Percentiles rank a stretch among this genome's conserved stretches.
Conservation (phyloP, 2,329 filamentous ascomycete genomes). For the Microdochium paspali region DNA sequence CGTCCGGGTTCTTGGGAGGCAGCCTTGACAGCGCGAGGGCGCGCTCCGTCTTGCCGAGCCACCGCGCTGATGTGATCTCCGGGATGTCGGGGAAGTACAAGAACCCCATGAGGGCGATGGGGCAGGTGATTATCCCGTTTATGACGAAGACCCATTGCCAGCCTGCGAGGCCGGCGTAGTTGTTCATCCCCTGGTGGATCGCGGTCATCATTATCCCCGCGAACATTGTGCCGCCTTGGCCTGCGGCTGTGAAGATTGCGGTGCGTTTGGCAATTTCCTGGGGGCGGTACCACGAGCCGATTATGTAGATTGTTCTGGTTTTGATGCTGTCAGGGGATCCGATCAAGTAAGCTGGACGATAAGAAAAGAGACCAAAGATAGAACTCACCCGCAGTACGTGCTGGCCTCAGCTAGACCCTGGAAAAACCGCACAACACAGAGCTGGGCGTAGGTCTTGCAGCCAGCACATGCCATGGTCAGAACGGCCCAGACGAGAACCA, state of each 20-base stretch:
- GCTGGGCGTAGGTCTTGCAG: slow-evolving; percentile 16
- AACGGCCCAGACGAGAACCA: slow-evolving; percentile 36
- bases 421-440: slow-evolving; percentile 31
- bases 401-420: slow-evolving; percentile 34
- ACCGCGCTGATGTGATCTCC: slow-evolving; percentile 26
- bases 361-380: no score
- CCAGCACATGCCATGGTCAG: slow-evolving; percentile 25
- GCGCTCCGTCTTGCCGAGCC: slow-evolving; percentile 18
- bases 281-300: slow-evolving; percentile 45
- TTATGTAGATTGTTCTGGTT: slow-evolving; percentile 32
- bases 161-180: slow-evolving; percentile 29
- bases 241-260: slow-evolving; percentile 42
- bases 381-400: slow-evolving; percentile 27
- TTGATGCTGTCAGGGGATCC: no score
- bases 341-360: no score
- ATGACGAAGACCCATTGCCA: slow-evolving; percentile 35
- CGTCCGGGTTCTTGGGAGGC: slow-evolving; percentile 20
- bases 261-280: slow-evolving; percentile 40
- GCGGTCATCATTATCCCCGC: slow-evolving; percentile 45
- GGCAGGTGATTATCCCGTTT: slow-evolving; percentile 36
- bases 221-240: slow-evolving; percentile 43
- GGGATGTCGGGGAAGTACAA: slow-evolving; percentile 32
- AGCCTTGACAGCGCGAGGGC: slow-evolving; percentile 17
- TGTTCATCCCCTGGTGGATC: slow-evolving; percentile 23
- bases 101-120: slow-evolving; percentile 35